Conservation (phyloP, 805 yeast species). For the Metschnikowia henanensis region DNA sequence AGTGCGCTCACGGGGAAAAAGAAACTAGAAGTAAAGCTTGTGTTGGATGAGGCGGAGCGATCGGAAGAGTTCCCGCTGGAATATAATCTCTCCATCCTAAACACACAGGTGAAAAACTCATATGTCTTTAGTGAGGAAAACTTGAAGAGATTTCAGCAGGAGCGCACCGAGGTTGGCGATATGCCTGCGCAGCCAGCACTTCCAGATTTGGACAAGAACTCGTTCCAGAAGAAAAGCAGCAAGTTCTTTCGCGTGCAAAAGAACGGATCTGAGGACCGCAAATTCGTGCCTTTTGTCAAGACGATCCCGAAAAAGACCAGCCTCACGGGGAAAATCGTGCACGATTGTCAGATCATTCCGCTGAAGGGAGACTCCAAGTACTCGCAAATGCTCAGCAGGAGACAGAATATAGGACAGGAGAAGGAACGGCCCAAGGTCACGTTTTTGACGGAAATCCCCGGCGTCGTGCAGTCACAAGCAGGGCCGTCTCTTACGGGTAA, state of each 20-base stretch:
- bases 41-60: conserved; percentile 44
- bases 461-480: conserved; percentile 82
- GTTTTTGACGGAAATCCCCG: conserved; percentile 76
- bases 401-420: conserved; percentile 40
- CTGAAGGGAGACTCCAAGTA: conserved; percentile 72
- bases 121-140: conserved; percentile 88
- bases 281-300: conserved; percentile 77
- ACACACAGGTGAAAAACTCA: conserved; percentile 80
- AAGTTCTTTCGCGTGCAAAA: conserved; percentile 33
- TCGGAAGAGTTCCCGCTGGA: conserved; percentile 64
- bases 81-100: conserved; percentile 76
- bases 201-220: conserved; percentile 28
- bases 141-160: conserved; percentile 29
- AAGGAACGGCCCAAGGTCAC: conserved; percentile 65
- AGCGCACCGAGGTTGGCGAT: conserved; percentile 49
- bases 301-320: conserved; percentile 89
- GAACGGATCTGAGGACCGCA: conserved; percentile 27
- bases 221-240: conserved; percentile 16
- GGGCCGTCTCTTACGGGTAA: conserved; percentile 78
- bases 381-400: conserved; percentile 53
- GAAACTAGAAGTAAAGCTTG: conserved; percentile 53
- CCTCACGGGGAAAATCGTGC: conserved; percentile 82
- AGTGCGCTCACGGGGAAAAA: conserved; percentile 22
- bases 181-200: conserved; percentile 54
- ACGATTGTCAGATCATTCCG: conserved; percentile 90